These are phyloP conservation scores for Mortierella polycephala DNA, from an alignment of 371 early-diverging fungal genomes.

Conservation along the genomic window DNA sequence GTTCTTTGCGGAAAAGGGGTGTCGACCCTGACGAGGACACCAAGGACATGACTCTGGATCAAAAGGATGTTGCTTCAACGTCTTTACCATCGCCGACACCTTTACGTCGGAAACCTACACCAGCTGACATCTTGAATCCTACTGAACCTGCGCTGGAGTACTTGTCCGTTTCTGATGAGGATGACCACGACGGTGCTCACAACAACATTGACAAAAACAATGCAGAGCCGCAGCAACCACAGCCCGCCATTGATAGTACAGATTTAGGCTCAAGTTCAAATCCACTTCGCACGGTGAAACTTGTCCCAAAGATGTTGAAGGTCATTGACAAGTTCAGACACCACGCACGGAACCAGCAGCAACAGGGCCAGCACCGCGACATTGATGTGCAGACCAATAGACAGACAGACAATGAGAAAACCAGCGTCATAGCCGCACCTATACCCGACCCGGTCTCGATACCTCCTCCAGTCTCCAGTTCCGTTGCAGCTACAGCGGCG, in stretches of 20 bases:
- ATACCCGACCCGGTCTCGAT: background rate
- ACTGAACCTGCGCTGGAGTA: slow-evolving; percentile 2
- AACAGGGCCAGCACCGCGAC: background rate
- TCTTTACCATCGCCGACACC: too few species aligned
- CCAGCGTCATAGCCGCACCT: background rate
- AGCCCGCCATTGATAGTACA: too few species aligned
- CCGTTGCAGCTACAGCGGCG: background rate
- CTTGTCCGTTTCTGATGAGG: background rate
- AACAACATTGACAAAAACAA: background rate
- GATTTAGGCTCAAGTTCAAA: background rate
- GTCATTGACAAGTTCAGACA: slow-evolving; percentile 22
- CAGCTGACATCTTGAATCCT: background rate
- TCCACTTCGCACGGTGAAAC: background rate
- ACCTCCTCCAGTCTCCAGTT: background rate
- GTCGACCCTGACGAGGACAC: background rate
- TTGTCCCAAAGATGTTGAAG: slow-evolving; percentile 28
- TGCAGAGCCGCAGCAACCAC: background rate
- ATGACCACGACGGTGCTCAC: background rate
- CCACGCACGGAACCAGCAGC: slow-evolving; percentile 4
- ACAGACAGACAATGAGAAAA: background rate
- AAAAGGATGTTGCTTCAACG: too few species aligned
- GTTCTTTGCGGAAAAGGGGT: background rate
- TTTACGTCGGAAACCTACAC: too few species aligned
- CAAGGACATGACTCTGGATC: too few species aligned
- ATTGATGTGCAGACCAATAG: background rate